Evolutionary conservation across 140 eudicot species (phyloP).

Genomic region (Stevia rebaudiana): DNA sequence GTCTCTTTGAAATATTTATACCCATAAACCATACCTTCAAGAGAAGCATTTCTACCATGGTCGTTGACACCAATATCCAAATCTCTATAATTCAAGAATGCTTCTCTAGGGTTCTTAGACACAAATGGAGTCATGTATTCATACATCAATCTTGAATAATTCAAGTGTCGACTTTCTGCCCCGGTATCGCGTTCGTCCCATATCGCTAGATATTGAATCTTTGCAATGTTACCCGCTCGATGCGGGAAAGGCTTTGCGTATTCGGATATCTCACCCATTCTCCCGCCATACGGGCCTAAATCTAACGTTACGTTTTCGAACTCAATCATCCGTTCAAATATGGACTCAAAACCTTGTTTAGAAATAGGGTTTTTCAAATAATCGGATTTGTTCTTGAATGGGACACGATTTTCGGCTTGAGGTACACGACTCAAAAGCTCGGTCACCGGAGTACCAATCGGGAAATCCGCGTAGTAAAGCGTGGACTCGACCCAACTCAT

Average conservation of each 20-base stretch:
- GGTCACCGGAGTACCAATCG: conserved; percentile 34
- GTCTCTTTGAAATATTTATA: conserved; percentile 40
- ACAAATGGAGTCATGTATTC: conserved; percentile 49
- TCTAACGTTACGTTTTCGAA: conserved; percentile 2
- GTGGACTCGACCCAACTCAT: conserved; percentile 31
- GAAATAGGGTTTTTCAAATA: conserved; percentile 1
- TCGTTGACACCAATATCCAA: conserved; percentile 46
- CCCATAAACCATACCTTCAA: conserved; percentile 50
- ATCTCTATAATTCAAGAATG: conserved; percentile 59
- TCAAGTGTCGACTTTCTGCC: neutral
- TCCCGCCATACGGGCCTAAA: conserved; percentile 1
- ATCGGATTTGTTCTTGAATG: conserved; percentile 46
- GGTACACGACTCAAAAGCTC: conserved; percentile 37
- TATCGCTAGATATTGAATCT: neutral
- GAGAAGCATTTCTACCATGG: conserved; percentile 36
- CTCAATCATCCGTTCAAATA: neutral
- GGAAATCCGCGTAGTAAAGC: conserved; percentile 22
- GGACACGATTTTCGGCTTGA: conserved; percentile 21
- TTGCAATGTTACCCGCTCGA: neutral
- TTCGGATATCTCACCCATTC: conserved; percentile 1
- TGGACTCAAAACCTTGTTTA: neutral
- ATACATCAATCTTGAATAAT: conserved; percentile 24
- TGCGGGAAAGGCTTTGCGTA: conserved; percentile 4
- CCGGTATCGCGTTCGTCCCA: neutral
- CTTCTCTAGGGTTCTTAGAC: conserved; percentile 50